Evolutionary conservation across 179 eudicot species (phyloP).

Genomic region (Pouteria campechiana): DNA sequence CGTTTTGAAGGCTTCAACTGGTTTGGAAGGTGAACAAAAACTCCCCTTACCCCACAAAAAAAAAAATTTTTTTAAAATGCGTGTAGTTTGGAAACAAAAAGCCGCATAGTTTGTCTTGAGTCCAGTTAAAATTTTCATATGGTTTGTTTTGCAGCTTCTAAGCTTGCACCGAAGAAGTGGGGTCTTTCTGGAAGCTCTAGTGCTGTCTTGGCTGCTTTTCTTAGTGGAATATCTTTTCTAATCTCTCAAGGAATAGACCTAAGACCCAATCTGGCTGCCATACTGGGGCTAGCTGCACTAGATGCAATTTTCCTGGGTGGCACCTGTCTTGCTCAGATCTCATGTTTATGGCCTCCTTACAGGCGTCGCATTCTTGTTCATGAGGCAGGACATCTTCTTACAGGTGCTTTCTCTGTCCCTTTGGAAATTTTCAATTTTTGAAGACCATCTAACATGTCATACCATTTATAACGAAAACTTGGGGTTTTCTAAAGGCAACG

Average conservation of each 20-base stretch:
- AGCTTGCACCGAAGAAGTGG: constrained; percentile 95
- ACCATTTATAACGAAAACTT: no score
- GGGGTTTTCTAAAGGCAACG: no score
- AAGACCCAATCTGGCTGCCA: constrained; percentile 69
- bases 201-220: constrained; percentile 40
- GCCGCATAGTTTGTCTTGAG: background rate
- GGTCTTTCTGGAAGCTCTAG: constrained; percentile 72
- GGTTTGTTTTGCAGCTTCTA: constrained; percentile 36
- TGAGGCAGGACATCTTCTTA: constrained; percentile 97
- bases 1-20: constrained; percentile 65
- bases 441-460: no score
- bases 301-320: constrained; percentile 90
- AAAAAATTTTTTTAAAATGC: background rate
- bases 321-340: constrained; percentile 73
- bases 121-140: constrained; percentile 3
- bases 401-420: constrained; percentile 29
- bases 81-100: background rate
- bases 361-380: constrained; percentile 92
- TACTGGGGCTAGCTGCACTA: constrained; percentile 53
- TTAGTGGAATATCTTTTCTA: constrained; percentile 76
- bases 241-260: constrained; percentile 74
- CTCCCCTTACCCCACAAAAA: background rate
- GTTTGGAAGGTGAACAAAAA: constrained; percentile 66
- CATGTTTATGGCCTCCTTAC: constrained; percentile 95
- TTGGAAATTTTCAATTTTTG: background rate